These are phyloP conservation scores for Diaporthe vaccinii DNA, from an alignment of 2,329 filamentous ascomycete genomes.

Conservation along the genomic window DNA sequence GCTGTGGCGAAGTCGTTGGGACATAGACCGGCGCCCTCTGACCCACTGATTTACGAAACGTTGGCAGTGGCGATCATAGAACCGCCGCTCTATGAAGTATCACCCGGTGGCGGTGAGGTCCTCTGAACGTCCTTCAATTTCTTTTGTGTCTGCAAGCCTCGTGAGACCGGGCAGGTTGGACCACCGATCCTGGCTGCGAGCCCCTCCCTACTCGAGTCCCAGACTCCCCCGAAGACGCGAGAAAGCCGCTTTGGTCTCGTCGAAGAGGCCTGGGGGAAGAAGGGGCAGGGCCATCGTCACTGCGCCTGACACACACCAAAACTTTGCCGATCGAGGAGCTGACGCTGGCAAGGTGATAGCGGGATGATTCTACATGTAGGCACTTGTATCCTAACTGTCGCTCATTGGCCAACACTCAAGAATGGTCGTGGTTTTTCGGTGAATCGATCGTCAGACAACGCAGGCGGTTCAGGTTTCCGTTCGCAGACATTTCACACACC, in stretches of 20 bases:
- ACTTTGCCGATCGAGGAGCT: background rate
- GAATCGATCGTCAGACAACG: background rate
- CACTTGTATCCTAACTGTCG: background rate
- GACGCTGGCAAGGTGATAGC: background rate
- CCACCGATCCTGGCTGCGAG: background rate
- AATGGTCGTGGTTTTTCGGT: no score
- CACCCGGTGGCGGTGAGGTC: background rate
- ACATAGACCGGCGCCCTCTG: background rate
- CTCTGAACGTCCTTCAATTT: background rate
- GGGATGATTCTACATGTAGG: background rate
- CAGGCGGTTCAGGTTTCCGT: background rate
- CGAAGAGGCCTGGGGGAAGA: no score
- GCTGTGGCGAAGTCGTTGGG: conserved; percentile 1
- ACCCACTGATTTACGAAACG: background rate
- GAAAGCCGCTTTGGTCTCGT: background rate
- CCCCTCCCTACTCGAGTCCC: background rate
- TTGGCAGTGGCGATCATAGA: background rate
- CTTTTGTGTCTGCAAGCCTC: background rate
- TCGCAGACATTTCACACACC: background rate
- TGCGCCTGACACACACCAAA: background rate
- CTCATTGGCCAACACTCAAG: background rate
- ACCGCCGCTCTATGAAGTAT: background rate
- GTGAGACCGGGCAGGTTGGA: background rate
- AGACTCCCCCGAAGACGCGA: background rate
- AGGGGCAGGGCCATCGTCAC: background rate